Conservation (phyloP, 768 basidiomycete genomes). For the Macrocybe gigantea region DNA sequence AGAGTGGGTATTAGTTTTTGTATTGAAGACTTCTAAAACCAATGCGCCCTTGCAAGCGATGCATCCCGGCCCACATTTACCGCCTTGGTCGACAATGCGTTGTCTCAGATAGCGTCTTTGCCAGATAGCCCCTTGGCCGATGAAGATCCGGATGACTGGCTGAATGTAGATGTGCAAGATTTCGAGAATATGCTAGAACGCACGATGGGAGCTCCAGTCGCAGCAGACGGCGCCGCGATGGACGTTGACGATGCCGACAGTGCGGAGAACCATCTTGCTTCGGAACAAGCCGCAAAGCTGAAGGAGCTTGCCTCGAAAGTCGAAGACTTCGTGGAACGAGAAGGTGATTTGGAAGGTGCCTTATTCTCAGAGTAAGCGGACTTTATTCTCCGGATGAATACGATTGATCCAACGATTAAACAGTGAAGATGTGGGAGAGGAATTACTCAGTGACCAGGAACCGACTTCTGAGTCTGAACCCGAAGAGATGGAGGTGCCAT, state of each 20-base stretch:
- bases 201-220: slow-evolving; percentile 21
- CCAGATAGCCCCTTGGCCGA: slow-evolving; percentile 3
- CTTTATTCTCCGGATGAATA: not conserved
- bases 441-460: slow-evolving; percentile 51
- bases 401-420: slow-evolving; percentile 3
- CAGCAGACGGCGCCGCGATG: slow-evolving; percentile 31
- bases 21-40: too few relatives aligned
- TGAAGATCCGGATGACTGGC: slow-evolving; percentile 62
- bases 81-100: slow-evolving; percentile 57
- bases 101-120: slow-evolving; percentile 35
- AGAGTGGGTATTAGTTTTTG: slow-evolving; percentile 43
- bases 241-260: slow-evolving; percentile 37
- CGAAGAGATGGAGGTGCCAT: slow-evolving; percentile 34
- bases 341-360: slow-evolving; percentile 88
- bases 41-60: slow-evolving; percentile 28
- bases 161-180: slow-evolving; percentile 70
- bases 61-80: slow-evolving; percentile 73
- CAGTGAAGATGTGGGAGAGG: slow-evolving; percentile 70
- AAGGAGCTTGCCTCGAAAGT: slow-evolving; percentile 80
- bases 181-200: slow-evolving; percentile 69
- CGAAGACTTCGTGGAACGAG: slow-evolving; percentile 82
- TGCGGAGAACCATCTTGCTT: slow-evolving; percentile 46
- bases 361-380: slow-evolving; percentile 73
- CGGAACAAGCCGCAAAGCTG: slow-evolving; percentile 64
- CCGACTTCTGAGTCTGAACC: slow-evolving; percentile 37